A percentile compares a stretch with the other conserved stretches of the same genome.
These are phyloP conservation scores for Coemansia reversa DNA, from an alignment of 192 early-diverging fungal genomes.

Conservation along the genomic window DNA sequence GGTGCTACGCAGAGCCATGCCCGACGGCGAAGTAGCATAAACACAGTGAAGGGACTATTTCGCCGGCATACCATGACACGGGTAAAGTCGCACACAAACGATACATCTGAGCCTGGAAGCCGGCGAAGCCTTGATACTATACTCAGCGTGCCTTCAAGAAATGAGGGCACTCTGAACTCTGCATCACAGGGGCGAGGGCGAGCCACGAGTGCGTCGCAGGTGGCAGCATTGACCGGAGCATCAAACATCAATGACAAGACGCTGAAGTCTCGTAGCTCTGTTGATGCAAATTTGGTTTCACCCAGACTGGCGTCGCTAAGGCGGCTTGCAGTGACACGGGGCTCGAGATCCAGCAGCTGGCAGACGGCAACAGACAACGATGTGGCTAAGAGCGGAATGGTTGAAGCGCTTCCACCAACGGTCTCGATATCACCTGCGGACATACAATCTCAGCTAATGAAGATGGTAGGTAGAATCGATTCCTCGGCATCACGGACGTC, in stretches of 20 bases:
- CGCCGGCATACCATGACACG: conserved; percentile 24
- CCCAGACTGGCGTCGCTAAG: conserved; percentile 21
- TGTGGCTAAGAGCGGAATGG: background rate
- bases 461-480: background rate
- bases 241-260: background rate
- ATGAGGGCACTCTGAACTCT: background rate
- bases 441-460: conserved; percentile 10
- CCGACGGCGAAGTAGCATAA: conserved; percentile 37
- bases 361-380: conserved; percentile 6
- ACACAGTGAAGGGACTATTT: conserved; percentile 30
- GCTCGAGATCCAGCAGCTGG: conserved; percentile 26
- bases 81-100: background rate
- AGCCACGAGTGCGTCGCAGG: conserved; percentile 19
- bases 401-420: background rate
- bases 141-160: conserved; percentile 7
- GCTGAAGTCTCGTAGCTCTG: conserved; percentile 1
- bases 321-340: conserved; percentile 24
- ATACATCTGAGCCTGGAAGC: background rate
- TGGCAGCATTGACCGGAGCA: background rate
- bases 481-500: background rate
- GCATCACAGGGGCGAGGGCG: conserved; percentile 13
- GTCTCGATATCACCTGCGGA: conserved; percentile 8
- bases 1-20: background rate
- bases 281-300: conserved; percentile 11
- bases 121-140: conserved; percentile 18